Base-by-base conservation (phyloP, 768 basidiomycete species). In the Panaeolus cyanescens region DNA sequence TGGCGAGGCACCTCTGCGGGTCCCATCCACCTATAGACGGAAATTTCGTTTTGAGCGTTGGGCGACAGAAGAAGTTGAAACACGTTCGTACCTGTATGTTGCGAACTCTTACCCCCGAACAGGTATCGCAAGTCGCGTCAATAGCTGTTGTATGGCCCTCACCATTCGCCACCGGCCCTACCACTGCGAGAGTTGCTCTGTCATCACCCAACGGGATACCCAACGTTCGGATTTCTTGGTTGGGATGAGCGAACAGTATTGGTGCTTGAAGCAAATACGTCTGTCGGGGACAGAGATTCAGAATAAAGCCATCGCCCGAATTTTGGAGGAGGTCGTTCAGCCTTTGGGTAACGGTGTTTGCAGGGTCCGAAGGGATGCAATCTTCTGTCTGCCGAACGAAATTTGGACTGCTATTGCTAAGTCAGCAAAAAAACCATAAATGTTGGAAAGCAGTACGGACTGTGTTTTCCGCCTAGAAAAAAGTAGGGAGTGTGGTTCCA, bases 181-280 rank as follows among this genome's bases (percentile, higher is more conserved):
- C 74, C 9, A 95, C 89, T 33, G 88, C 79, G 15, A 95, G 80
- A 3, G 80, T 85, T 5, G 93, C 93, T 61, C 93, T 81, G 9
- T 80, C 77, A 57, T 82, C 76, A 20, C 81, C 91, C 0, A 80
- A 85, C 0, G 93, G 93, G 62, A 93, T 90, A 15, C 91, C 91
- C 5, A 79, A 66, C 0, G 93, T 95, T 65, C 86, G 91, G 53
- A 95, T 93, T 74, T 95, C 93, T 73, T 95, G 89, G 65, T 87
- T 78, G 0, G 83, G 78, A 10, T 85, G 82, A 0, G 86, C 79
- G 66, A 92, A 93, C 32, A 81, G 73, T 55, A 95, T 79, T 0
- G 91, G 87, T 2, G 85, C 82, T 57, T 84, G 80, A 62, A 94
- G 83, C 62, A 81, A 61, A 68, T 95, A 95, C 54, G 81, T 74